A percentile compares a stretch with the other conserved stretches of the same genome.
These are phyloP conservation scores for Aegle marmelos DNA, from an alignment of 345 rosid genomes.

Conservation along the genomic window DNA sequence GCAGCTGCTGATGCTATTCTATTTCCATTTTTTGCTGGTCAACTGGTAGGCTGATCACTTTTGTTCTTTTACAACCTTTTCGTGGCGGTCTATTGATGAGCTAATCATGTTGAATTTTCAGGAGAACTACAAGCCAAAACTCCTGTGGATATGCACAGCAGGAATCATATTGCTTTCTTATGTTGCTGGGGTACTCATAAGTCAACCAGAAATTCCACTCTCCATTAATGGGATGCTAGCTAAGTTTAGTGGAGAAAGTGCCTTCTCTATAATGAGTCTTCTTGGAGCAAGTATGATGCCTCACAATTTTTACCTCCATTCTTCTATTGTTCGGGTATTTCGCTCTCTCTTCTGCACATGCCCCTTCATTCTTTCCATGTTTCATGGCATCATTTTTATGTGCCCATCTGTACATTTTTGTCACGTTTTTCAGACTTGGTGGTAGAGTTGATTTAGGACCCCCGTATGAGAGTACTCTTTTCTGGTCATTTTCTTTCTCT, in stretches of 20 bases:
- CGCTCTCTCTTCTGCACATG: constrained; percentile 4
- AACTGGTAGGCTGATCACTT: constrained; percentile 49
- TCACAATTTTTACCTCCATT: constrained; percentile 96
- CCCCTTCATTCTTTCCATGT: not conserved
- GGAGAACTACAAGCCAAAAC: constrained; percentile 66
- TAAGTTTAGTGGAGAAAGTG: constrained; percentile 71
- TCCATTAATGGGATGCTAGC: constrained; percentile 52
- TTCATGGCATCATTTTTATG: not conserved
- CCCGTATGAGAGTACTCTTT: not conserved
- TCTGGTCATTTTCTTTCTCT: not conserved
- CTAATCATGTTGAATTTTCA: constrained; percentile 32
- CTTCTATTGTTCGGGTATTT: constrained; percentile 75
- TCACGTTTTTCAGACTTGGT: not conserved
- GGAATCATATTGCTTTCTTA: constrained; percentile 59
- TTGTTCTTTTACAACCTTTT: not conserved
- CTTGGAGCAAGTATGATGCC: constrained; percentile 98
- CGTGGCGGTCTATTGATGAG: constrained; percentile 9
- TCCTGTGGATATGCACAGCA: constrained; percentile 49
- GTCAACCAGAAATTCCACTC: constrained; percentile 77
- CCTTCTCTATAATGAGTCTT: constrained; percentile 84
- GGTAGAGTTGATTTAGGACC: not conserved
- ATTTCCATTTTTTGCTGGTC: constrained; percentile 69
- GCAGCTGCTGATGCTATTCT: constrained; percentile 84
- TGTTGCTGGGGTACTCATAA: constrained; percentile 62
- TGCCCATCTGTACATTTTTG: not conserved